A percentile compares a stretch with the other conserved stretches of the same genome.
phyloP scores from a whole-genome alignment of 192 early-diverging fungal species.

The Podila verticillata region DNA sequence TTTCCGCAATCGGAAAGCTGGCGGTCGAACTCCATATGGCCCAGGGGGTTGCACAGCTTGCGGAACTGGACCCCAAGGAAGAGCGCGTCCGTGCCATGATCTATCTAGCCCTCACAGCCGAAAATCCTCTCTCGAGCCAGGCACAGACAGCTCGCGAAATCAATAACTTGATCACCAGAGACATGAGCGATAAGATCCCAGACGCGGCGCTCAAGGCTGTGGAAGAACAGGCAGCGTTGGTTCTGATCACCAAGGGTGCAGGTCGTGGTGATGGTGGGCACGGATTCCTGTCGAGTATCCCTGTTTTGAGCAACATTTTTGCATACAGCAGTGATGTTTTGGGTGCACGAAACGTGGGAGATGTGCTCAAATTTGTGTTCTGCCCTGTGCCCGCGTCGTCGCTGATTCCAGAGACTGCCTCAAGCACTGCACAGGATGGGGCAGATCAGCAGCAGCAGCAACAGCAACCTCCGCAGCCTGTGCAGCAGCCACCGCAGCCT shows the following conservation, averaged over 20 bases:
- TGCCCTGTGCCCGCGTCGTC: conserved; percentile 29
- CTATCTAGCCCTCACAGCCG: conserved; percentile 41
- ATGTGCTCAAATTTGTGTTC: conserved; percentile 56
- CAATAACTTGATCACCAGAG: conserved; percentile 30
- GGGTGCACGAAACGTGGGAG: conserved; percentile 44
- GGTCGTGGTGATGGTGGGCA: not conserved
- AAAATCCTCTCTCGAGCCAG: conserved; percentile 13
- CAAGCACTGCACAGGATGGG: not conserved
- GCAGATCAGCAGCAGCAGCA: too few species aligned
- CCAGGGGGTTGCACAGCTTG: conserved; percentile 45
- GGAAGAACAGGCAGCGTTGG: conserved; percentile 21
- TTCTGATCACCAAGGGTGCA: conserved; percentile 31
- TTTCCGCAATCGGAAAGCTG: conserved; percentile 26
- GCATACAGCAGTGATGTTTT: conserved; percentile 47
- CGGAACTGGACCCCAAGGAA: conserved; percentile 26
- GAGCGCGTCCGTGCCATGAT: conserved; percentile 43
- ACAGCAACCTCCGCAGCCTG: too few species aligned
- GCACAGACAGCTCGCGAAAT: conserved; percentile 48
- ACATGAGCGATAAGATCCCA: conserved; percentile 32
- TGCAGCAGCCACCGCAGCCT: too few species aligned
- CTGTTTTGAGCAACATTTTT: conserved; percentile 38
- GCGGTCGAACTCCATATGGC: conserved; percentile 52
- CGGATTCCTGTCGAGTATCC: conserved; percentile 20
- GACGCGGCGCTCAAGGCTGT: conserved; percentile 17
- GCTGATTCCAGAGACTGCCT: not conserved